These are phyloP conservation scores for Colletotrichum siamense DNA, from an alignment of 2,329 filamentous ascomycete species.

Conservation along the genomic window DNA sequence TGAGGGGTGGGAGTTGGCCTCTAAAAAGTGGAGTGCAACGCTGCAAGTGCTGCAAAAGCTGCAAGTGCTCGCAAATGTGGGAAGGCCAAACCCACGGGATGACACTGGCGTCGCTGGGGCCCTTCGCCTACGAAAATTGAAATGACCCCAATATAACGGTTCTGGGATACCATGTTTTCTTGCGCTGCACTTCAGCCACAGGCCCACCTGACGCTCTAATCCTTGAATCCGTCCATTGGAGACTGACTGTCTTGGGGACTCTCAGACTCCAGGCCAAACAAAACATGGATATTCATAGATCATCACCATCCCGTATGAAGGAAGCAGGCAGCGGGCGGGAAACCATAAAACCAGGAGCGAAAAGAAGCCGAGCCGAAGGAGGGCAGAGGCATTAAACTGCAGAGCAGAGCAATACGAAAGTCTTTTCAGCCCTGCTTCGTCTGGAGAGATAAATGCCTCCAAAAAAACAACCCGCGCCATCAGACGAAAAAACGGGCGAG, in stretches of 20 bases:
- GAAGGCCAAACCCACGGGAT: background rate
- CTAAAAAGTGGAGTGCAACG: conserved; percentile 12
- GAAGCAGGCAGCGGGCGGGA: background rate
- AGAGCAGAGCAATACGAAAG: background rate
- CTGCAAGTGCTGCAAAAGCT: background rate
- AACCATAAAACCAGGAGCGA: background rate
- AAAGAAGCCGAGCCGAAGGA: background rate
- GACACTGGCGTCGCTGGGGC: background rate
- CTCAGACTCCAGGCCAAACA: background rate
- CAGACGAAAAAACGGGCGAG: conserved; percentile 7
- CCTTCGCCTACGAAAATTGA: background rate
- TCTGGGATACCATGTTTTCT: background rate
- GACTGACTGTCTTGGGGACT: background rate
- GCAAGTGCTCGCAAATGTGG: conserved; percentile 1
- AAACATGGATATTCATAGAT: background rate
- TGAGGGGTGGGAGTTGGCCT: conserved; percentile 1
- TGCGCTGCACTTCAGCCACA: background rate
- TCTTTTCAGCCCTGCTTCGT: background rate
- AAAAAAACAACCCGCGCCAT: background rate
- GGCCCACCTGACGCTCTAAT: background rate
- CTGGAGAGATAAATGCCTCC: background rate
- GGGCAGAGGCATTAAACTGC: background rate
- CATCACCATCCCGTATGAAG: background rate
- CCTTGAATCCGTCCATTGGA: background rate
- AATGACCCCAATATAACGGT: conserved; percentile 14